Evolutionary conservation across 192 early-diverging fungal genomes (phyloP).

Genomic region (Pilobolus umbonatus): DNA sequence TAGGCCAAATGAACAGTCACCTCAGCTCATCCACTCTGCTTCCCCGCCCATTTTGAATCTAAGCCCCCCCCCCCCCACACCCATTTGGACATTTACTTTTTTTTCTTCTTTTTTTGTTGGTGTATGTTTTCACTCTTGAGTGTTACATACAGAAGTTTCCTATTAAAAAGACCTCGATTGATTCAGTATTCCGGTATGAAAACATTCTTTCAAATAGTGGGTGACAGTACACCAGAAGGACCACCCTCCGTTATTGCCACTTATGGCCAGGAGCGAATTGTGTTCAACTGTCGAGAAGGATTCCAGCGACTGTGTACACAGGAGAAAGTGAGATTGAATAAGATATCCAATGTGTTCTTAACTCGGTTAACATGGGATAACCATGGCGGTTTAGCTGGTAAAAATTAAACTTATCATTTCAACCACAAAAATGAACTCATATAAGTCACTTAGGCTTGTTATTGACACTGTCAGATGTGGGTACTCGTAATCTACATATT

Average conservation of each 20-base stretch:
- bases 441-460: constrained; percentile 66
- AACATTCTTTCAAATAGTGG: constrained; percentile 46
- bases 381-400: constrained; percentile 87
- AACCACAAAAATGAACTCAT: neutral
- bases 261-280: constrained; percentile 71
- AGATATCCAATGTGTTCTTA: constrained; percentile 74
- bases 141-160: too few relatives aligned
- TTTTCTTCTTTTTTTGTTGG: constrained; percentile 1
- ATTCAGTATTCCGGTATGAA: constrained; percentile 51
- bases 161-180: too few relatives aligned
- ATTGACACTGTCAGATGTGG: constrained; percentile 80
- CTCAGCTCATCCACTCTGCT: too few relatives aligned
- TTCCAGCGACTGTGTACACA: constrained; percentile 83
- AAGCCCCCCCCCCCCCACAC: too few relatives aligned
- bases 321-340: constrained; percentile 64
- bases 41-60: too few relatives aligned
- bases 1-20: too few relatives aligned
- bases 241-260: constrained; percentile 67
- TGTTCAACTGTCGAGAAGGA: constrained; percentile 94
- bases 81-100: neutral
- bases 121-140: too few relatives aligned
- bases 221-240: constrained; percentile 42
- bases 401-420: neutral
- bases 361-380: constrained; percentile 81
- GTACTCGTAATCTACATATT: constrained; percentile 54